These are phyloP conservation scores for Nothopassalora personata DNA, from an alignment of 2,329 filamentous ascomycete genomes.

Conservation along the genomic window DNA sequence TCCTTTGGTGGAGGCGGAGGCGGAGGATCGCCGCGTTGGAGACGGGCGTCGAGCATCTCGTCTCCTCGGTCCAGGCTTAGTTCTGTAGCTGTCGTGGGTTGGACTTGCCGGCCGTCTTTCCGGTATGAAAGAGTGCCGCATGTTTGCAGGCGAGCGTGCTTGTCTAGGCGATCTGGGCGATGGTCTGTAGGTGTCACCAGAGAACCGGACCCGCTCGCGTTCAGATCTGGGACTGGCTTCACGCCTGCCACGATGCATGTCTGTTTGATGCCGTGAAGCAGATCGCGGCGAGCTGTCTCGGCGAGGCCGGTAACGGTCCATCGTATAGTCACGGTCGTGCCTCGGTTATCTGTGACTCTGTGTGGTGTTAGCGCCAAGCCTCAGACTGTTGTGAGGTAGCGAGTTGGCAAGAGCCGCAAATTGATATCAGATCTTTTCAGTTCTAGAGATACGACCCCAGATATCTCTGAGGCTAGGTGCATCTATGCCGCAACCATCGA, in stretches of 20 bases:
- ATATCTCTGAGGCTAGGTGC: conserved; percentile 19
- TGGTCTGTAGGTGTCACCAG: not conserved
- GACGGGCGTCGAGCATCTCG: not conserved
- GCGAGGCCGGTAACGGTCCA: not conserved
- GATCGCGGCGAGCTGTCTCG: not conserved
- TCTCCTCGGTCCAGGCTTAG: not conserved
- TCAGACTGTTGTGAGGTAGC: not conserved
- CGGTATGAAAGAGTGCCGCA: not conserved
- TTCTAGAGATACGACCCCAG: conserved; percentile 38
- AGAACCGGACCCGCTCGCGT: not conserved
- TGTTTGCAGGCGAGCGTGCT: not conserved
- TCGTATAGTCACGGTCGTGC: not conserved
- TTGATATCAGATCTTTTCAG: conserved; percentile 69
- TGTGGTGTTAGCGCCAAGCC: not conserved
- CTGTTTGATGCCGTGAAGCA: not conserved
- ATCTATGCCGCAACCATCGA: conserved; percentile 40
- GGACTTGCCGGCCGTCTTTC: not conserved
- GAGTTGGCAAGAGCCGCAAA: not conserved
- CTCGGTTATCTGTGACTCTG: not conserved
- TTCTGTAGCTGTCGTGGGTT: not conserved
- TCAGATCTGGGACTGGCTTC: conserved; percentile 17
- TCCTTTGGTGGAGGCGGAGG: not conserved
- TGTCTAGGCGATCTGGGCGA: not conserved
- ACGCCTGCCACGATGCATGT: not conserved
- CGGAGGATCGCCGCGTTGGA: not conserved